Base-by-base conservation (phyloP, 768 basidiomycete species). In the Lyophyllum shimeji region DNA sequence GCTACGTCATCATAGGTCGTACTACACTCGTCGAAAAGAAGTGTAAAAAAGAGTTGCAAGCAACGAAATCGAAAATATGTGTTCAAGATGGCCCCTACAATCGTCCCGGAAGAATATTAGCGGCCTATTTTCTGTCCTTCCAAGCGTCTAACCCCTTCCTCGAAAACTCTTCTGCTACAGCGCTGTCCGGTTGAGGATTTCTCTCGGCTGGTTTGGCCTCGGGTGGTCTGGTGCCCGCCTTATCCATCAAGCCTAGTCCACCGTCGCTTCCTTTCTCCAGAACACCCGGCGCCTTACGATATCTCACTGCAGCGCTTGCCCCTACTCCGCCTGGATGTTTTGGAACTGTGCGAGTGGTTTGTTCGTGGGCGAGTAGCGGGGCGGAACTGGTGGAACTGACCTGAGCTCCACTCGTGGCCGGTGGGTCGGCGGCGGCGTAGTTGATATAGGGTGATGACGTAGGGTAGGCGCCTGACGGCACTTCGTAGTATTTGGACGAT, bases 401-500 rank as follows among this genome's bases (percentile, higher is more conserved):
- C 56, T 74, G 68, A 21, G 62, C 62, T 46, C 66, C 73, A 45
- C 69, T 63, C 2, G 68, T 60, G 27, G 71, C 67, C 33, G 78
- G 74, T 17, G 76, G 66, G 46, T 73, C 74, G 5, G 81, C 71
- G 33, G 79, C 50, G 12, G 69, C 53, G 68, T 70, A 76, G 64
- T 73, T 74, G 53, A 74, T 69, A 59, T 76, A 80, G 17, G 83
- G 74, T 1, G 75, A 68, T 20, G 80, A 78, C 27, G 76, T 74
- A 40, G 81, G 77, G 67, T 84, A 85, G 5, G 87, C 88, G 60
- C 89, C 88, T 11, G 83, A 81, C 1, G 88, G 88, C n/a, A 90
- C 86, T 60, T 80, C 74, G 62, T 88, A 89, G 29, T 82, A 81
- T 42, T 76, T 79, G 53, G 83, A 67, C 53, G 82, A 73, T 31